Evolutionary conservation across 306 rosid species (phyloP), one percentile per base, ranked within the genome.

Genomic region (Vigna angularis): DNA sequence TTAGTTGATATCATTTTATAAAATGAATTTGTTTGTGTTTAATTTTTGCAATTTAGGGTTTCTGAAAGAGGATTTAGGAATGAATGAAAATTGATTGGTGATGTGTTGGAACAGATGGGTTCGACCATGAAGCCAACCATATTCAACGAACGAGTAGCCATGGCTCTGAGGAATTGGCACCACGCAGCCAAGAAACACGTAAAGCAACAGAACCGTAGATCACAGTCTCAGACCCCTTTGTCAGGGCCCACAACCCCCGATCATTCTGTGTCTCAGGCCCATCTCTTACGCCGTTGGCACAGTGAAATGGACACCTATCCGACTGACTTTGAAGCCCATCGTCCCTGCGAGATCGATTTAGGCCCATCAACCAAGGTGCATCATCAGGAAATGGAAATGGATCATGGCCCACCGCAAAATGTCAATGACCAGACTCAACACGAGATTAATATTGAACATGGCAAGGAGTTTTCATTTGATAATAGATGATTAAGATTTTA

Each of bases 141-240:
- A 78, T 90, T 92, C 90, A 85, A 87, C 42, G 90, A 90, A 30
- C 84, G 86, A 74, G 90, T 92, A 24, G 97, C 92, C 0, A 14
- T 12, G 9, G 97, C 97, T 2, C 80, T 92, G 3, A 86, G 88
- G 68, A 89, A 85, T 20, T 90, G 96, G 97, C 93, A 92, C 81
- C 89, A 78, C 63, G 24, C 85, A 1, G 96, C 97, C 0, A 83
- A 70, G 77, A 85, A 83, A 87, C 86, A 87, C 57, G 9, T 92
- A 11, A 92, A 84, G 61, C 85, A 42, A 42, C 47, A 83, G 7
- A 87, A 82, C 79, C 81, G 66, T 28, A 93, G 88, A 9, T 74
- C 86, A 2, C 9, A 45, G 0, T 1, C 64, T 0, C 74, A 68
- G 6, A 90, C 86, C 11, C 88, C 93, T 5, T 28, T 79, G 55